phyloP scores from a whole-genome alignment of 169 alveolate species.

The Theileria sp. region DNA sequence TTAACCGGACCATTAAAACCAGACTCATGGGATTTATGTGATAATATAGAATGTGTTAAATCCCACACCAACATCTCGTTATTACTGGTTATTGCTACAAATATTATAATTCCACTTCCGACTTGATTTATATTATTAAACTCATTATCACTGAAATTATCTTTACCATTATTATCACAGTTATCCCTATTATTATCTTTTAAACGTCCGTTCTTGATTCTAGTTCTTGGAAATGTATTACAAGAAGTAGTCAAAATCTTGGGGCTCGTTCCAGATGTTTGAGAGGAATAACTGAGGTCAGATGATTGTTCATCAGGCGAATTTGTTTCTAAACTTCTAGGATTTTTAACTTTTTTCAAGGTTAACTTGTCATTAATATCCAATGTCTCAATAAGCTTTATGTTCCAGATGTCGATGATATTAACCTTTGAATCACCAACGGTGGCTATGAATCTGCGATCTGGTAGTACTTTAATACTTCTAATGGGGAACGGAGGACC shows the following conservation, averaged over 20 bases:
- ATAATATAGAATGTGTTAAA: constrained; percentile 41
- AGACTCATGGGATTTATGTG: constrained; percentile 37
- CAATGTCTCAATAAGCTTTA: constrained; percentile 51
- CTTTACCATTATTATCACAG: no score
- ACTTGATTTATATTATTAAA: not conserved
- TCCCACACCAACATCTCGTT: constrained; percentile 62
- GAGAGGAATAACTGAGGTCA: not conserved
- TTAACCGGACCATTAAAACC: constrained; percentile 36
- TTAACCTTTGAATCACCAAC: constrained; percentile 55
- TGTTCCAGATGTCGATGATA: constrained; percentile 60
- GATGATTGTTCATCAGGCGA: not conserved
- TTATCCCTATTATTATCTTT: not conserved
- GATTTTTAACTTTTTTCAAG: not conserved
- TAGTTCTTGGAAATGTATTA: not conserved
- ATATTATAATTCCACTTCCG: constrained; percentile 11
- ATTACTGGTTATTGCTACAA: constrained; percentile 45
- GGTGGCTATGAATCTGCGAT: constrained; percentile 57
- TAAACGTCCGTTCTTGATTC: not conserved
- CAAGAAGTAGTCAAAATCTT: constrained; percentile 7
- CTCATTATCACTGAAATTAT: not conserved
- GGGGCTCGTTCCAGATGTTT: not conserved
- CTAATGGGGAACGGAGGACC: constrained; percentile 61
- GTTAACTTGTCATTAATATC: constrained; percentile 17
- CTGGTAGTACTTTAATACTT: constrained; percentile 58
- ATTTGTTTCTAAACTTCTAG: not conserved